A percentile compares a stretch with the other conserved stretches of the same genome.
Evolutionary conservation across 441 rosid genomes (phyloP).

Genomic region (Arabidopsis hybrid): DNA sequence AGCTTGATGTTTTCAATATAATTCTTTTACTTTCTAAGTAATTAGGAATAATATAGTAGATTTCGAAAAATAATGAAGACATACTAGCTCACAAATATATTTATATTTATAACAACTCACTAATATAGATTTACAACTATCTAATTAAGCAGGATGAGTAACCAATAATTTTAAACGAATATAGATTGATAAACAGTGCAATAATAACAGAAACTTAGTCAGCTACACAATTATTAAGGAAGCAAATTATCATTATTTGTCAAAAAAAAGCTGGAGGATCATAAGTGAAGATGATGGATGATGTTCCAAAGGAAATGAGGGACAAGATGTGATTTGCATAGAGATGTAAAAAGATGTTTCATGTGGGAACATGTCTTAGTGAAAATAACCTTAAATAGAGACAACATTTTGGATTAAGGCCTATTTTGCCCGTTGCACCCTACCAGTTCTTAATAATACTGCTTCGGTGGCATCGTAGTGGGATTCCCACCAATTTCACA

Average conservation of each 20-base stretch:
- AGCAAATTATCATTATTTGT: not conserved
- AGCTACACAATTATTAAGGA: slow-evolving; percentile 7
- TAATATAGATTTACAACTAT: too few relatives aligned
- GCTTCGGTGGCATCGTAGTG: slow-evolving; percentile 30
- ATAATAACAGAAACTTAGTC: slow-evolving; percentile 1
- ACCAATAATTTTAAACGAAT: not conserved
- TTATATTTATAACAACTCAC: too few relatives aligned
- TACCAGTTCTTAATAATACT: slow-evolving; percentile 19
- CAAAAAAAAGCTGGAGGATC: not conserved
- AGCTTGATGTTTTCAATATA: too few relatives aligned
- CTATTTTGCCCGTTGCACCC: slow-evolving; percentile 36
- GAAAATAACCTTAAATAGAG: slow-evolving; percentile 45
- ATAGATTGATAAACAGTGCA: not conserved
- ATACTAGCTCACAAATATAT: too few relatives aligned
- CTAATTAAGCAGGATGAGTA: not conserved
- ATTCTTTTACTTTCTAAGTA: too few relatives aligned
- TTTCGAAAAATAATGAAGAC: too few relatives aligned
- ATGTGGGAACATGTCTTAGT: slow-evolving; percentile 47
- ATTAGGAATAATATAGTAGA: too few relatives aligned
- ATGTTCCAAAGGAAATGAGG: slow-evolving; percentile 37
- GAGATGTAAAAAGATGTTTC: slow-evolving; percentile 39
- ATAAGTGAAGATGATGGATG: slow-evolving; percentile 33
- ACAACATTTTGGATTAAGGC: slow-evolving; percentile 36
- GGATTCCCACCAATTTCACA: slow-evolving; percentile 34
- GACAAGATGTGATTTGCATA: slow-evolving; percentile 44